A percentile compares a stretch with the other conserved stretches of the same genome.
These are phyloP conservation scores for Candida peoriensis DNA, from an alignment of 805 yeast genomes.

Conservation along the genomic window DNA sequence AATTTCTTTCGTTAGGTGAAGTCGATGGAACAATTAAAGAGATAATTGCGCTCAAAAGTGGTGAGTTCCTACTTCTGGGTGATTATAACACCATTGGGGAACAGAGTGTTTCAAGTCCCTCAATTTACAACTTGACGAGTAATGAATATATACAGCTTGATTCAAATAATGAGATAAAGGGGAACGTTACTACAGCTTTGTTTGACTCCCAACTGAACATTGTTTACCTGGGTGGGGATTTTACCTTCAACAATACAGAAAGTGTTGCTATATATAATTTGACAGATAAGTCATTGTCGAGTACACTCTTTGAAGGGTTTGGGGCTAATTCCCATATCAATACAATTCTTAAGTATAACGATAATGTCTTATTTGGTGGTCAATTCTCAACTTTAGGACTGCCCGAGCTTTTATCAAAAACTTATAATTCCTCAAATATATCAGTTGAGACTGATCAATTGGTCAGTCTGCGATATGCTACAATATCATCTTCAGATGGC, in stretches of 20 bases:
- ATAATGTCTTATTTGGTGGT: constrained; percentile 77
- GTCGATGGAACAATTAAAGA: constrained; percentile 13
- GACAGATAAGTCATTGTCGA: constrained; percentile 32
- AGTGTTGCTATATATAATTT: constrained; percentile 66
- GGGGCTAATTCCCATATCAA: constrained; percentile 52
- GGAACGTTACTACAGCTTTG: constrained; percentile 39
- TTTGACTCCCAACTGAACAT: constrained; percentile 42
- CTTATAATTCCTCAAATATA: constrained; percentile 35
- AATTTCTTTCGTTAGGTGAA: constrained; percentile 17
- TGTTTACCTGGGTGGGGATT: constrained; percentile 79
- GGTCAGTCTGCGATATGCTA: constrained; percentile 53
- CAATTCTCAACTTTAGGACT: constrained; percentile 43
- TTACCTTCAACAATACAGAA: constrained; percentile 45
- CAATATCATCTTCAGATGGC: constrained; percentile 39
- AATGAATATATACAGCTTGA: constrained; percentile 24
- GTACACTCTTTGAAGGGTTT: constrained; percentile 75
- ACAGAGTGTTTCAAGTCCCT: constrained; percentile 25
- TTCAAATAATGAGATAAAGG: constrained; percentile 22
- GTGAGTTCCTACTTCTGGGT: constrained; percentile 29
- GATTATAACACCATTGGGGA: constrained; percentile 19
- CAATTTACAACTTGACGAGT: constrained; percentile 28
- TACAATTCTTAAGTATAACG: constrained; percentile 50
- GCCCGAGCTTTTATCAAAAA: constrained; percentile 20
- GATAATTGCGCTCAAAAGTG: constrained; percentile 27
- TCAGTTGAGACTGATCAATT: constrained; percentile 53